Conservation (phyloP, 2,329 filamentous ascomycete genomes). For the Ascochyta fabae region DNA sequence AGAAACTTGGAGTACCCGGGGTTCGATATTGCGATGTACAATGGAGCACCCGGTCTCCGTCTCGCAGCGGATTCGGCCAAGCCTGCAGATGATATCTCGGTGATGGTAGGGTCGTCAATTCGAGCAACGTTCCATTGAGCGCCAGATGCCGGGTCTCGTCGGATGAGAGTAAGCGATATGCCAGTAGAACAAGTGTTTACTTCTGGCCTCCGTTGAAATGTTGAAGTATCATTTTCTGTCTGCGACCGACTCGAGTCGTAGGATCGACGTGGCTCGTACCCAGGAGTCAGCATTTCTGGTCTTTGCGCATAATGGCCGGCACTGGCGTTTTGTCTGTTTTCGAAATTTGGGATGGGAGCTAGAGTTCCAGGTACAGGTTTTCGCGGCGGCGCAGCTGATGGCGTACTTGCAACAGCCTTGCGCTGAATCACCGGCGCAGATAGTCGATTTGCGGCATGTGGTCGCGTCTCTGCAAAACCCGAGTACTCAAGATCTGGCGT, state of each 20-base stretch:
- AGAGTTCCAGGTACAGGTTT: conserved; percentile 41
- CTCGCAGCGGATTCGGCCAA: conserved; percentile 37
- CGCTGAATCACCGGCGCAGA: conserved; percentile 35
- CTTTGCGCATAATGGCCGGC: conserved; percentile 28
- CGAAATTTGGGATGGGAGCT: conserved; percentile 31
- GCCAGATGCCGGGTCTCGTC: conserved; percentile 56
- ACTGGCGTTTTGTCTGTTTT: conserved; percentile 38
- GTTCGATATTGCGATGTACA: conserved; percentile 63
- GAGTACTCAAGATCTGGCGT: conserved; percentile 22
- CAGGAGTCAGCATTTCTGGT: conserved; percentile 23
- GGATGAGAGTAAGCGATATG: conserved; percentile 56
- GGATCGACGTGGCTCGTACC: conserved; percentile 33
- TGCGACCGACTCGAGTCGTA: conserved; percentile 30
- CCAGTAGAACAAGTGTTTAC: conserved; percentile 22
- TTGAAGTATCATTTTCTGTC: conserved; percentile 30
- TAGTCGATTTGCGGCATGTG: conserved; percentile 15
- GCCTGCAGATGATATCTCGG: conserved; percentile 54
- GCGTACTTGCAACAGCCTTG: conserved; percentile 35
- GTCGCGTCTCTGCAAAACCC: conserved; percentile 18
- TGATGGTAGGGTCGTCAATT: conserved; percentile 54
- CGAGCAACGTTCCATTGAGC: conserved; percentile 60
- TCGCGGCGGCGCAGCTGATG: conserved; percentile 23
- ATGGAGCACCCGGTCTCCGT: conserved; percentile 50
- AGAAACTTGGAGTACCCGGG: conserved; percentile 66
- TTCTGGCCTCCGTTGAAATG: conserved; percentile 29